Percentiles rank a stretch among this genome's conserved stretches.
Conservation (phyloP, 2,329 filamentous ascomycete species). For the Dactylellina parvicollis region DNA sequence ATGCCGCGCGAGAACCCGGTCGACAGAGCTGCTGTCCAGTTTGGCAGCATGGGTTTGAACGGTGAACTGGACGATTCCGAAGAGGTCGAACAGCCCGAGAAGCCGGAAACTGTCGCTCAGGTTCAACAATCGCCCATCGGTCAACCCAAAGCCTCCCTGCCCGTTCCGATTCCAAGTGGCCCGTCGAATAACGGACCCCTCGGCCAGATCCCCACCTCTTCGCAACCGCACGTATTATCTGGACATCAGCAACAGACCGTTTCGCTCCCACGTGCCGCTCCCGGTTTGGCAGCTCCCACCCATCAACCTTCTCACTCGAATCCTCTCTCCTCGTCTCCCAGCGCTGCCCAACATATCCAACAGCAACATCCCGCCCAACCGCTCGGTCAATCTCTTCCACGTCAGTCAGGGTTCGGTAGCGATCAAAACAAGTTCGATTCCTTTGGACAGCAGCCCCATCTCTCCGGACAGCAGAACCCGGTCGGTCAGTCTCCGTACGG, state of each 20-base stretch:
- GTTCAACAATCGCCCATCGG: conserved; percentile 93
- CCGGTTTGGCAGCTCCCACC: conserved; percentile 64
- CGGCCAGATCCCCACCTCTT: conserved; percentile 62
- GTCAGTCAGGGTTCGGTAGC: conserved; percentile 70
- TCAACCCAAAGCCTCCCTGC: conserved; percentile 84
- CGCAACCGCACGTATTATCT: conserved; percentile 60
- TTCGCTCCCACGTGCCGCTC: conserved; percentile 67
- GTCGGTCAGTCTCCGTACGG: conserved; percentile 60
- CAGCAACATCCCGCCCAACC: conserved; percentile 65
- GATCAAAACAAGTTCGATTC: conserved; percentile 78
- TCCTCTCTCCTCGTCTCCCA: conserved; percentile 77
- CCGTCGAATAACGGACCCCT: conserved; percentile 22
- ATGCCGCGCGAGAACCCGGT: conserved; percentile 94
- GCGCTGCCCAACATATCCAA: conserved; percentile 75
- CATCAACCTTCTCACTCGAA: conserved; percentile 75
- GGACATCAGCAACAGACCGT: conserved; percentile 64
- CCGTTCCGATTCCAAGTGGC: conserved; percentile 68
- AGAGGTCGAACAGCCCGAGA: conserved; percentile 86
- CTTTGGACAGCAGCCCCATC: conserved; percentile 66
- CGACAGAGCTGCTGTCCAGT: conserved; percentile 91
- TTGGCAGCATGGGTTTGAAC: conserved; percentile 92
- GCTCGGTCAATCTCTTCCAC: conserved; percentile 70
- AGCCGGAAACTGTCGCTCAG: conserved; percentile 91
- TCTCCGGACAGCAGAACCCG: conserved; percentile 52
- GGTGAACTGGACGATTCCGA: conserved; percentile 82